Evolutionary conservation across 352 stramenopile genomes (phyloP).

Genomic region (Phytopythium oedochilum): DNA sequence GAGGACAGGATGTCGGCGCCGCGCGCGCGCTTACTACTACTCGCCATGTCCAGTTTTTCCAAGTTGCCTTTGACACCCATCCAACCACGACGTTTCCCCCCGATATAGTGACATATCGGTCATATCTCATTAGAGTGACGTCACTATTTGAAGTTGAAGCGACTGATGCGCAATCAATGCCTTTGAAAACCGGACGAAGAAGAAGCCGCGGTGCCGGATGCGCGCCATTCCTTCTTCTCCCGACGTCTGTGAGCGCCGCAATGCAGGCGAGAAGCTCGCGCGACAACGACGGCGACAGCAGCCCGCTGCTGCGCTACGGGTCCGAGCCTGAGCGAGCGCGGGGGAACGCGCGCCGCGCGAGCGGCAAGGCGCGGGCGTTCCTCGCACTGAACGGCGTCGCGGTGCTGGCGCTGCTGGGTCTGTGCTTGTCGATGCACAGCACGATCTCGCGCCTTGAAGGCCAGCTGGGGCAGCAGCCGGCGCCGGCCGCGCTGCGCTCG

Average conservation of each 20-base stretch:
- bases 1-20: conserved; percentile 65
- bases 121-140: background rate
- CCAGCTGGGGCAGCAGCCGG: conserved; percentile 13
- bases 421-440: conserved; percentile 72
- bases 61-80: too few species aligned
- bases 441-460: conserved; percentile 51
- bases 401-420: conserved; percentile 44
- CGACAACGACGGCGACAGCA: conserved; percentile 35
- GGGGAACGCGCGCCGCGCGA: conserved; percentile 5
- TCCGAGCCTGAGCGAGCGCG: conserved; percentile 27
- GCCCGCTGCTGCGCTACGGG: conserved; percentile 56
- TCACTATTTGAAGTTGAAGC: background rate
- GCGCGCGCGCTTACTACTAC: conserved; percentile 56
- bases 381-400: conserved; percentile 56
- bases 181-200: background rate
- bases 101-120: background rate
- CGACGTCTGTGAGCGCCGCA: background rate
- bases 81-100: background rate
- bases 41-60: too few species aligned
- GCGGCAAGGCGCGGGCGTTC: conserved; percentile 31
- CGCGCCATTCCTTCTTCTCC: background rate
- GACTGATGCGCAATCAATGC: background rate
- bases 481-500: background rate
- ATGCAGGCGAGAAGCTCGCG: background rate
- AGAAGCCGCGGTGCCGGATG: background rate